Evolutionary conservation across 257 asterid species (phyloP).

Genomic region (Handroanthus guayacan): DNA sequence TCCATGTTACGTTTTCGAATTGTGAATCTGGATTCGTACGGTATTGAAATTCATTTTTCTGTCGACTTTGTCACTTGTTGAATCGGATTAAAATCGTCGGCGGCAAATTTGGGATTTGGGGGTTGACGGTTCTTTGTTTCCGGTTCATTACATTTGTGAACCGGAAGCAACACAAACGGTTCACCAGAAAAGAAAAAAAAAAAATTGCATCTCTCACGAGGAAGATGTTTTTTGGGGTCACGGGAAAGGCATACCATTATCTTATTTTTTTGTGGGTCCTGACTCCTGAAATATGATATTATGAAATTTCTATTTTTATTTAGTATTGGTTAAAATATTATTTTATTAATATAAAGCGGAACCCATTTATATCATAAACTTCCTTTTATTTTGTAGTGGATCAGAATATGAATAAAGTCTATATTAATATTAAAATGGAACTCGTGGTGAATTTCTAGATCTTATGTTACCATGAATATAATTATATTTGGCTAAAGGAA

Average conservation of each 20-base stretch:
- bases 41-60: background rate
- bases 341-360: too few species aligned
- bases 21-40: background rate
- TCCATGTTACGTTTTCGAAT: too few species aligned
- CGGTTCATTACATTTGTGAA: background rate
- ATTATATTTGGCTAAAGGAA: too few species aligned
- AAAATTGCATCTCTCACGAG: background rate
- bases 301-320: too few species aligned
- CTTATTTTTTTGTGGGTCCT: too few species aligned
- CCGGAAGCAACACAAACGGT: background rate
- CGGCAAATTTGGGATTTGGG: background rate
- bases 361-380: too few species aligned
- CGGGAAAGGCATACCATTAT: background rate
- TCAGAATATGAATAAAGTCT: background rate
- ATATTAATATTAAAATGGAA: too few species aligned
- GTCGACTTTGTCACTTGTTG: background rate
- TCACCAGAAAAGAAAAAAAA: background rate
- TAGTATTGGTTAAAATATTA: too few species aligned
- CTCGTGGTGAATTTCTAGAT: too few species aligned
- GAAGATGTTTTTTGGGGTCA: background rate
- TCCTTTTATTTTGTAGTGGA: background rate
- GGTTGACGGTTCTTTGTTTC: background rate
- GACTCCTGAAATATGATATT: too few species aligned
- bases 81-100: background rate
- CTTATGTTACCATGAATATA: too few species aligned